Conservation (phyloP, 805 yeast species). For the Metschnikowia henanensis region DNA sequence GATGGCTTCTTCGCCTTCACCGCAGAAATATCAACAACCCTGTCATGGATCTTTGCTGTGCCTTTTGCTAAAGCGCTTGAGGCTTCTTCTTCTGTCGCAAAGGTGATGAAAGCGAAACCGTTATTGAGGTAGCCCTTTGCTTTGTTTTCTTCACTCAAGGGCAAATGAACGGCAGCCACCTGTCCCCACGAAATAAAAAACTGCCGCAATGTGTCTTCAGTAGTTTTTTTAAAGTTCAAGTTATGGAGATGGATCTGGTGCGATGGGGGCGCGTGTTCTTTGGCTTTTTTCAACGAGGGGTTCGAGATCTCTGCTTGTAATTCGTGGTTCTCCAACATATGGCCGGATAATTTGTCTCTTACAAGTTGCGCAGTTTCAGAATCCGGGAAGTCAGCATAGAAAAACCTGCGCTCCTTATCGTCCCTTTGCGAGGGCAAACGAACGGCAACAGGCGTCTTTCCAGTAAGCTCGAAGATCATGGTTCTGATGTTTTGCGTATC, state of each 20-base stretch:
- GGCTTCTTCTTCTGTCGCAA: slow-evolving; percentile 45
- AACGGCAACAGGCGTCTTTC: slow-evolving; percentile 44
- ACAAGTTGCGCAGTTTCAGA: slow-evolving; percentile 46
- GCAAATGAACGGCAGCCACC: slow-evolving; percentile 53
- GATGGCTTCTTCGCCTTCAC: slow-evolving; percentile 37
- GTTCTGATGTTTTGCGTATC: slow-evolving; percentile 37
- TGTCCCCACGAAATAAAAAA: slow-evolving; percentile 51
- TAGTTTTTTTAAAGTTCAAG: slow-evolving; percentile 46
- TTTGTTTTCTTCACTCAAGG: slow-evolving; percentile 36
- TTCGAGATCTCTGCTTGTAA: slow-evolving; percentile 63
- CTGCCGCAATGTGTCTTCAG: slow-evolving; percentile 36
- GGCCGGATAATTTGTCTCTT: slow-evolving; percentile 28
- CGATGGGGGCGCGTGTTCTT: slow-evolving; percentile 21
- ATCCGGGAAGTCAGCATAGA: slow-evolving; percentile 64
- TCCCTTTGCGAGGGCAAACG: slow-evolving; percentile 64
- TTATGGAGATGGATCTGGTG: slow-evolving; percentile 54
- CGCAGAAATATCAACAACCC: slow-evolving; percentile 48
- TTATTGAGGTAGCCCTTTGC: slow-evolving; percentile 41
- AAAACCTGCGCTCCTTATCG: slow-evolving; percentile 62
- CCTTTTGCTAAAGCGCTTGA: slow-evolving; percentile 44
- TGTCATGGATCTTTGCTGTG: slow-evolving; percentile 42
- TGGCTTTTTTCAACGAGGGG: slow-evolving; percentile 42
- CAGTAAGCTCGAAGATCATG: slow-evolving; percentile 34
- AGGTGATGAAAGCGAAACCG: slow-evolving; percentile 69
- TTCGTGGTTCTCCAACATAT: slow-evolving; percentile 26